A percentile compares a stretch with the other conserved stretches of the same genome.
Evolutionary conservation across 2,329 filamentous ascomycete species (phyloP).

Genomic region (Phialophora tarda): DNA sequence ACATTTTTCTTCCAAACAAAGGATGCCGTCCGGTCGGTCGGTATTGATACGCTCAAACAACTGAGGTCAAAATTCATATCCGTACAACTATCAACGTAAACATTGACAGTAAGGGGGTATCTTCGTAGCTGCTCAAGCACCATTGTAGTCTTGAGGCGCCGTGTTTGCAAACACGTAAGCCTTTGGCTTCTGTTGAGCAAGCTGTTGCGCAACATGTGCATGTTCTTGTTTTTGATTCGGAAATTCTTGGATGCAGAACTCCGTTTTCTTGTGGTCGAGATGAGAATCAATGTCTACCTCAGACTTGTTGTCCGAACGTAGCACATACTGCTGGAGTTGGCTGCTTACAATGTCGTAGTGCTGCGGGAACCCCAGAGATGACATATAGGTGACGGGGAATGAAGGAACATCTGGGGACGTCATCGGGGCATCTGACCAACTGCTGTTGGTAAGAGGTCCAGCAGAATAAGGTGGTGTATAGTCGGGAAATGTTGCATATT

Average conservation of each 20-base stretch:
- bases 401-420: conserved; percentile 49
- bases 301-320: conserved; percentile 35
- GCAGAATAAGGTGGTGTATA: conserved; percentile 47
- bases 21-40: neutral
- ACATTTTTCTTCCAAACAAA: conserved; percentile 8
- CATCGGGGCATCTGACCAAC: conserved; percentile 51
- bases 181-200: conserved; percentile 50
- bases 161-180: conserved; percentile 53
- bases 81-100: conserved; percentile 8
- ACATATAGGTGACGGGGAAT: conserved; percentile 49
- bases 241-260: conserved; percentile 54
- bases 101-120: conserved; percentile 6
- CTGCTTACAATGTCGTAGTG: conserved; percentile 43
- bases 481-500: conserved; percentile 51
- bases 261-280: conserved; percentile 45
- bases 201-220: conserved; percentile 50
- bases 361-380: conserved; percentile 43
- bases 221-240: conserved; percentile 52
- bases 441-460: conserved; percentile 48
- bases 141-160: conserved; percentile 47
- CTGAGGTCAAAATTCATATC: conserved; percentile 23
- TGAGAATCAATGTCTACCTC: conserved; percentile 25
- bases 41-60: conserved; percentile 31
- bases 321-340: conserved; percentile 42
- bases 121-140: conserved; percentile 10